phyloP scores from a whole-genome alignment of 768 basidiomycete species.

The Tylopilus balloui region DNA sequence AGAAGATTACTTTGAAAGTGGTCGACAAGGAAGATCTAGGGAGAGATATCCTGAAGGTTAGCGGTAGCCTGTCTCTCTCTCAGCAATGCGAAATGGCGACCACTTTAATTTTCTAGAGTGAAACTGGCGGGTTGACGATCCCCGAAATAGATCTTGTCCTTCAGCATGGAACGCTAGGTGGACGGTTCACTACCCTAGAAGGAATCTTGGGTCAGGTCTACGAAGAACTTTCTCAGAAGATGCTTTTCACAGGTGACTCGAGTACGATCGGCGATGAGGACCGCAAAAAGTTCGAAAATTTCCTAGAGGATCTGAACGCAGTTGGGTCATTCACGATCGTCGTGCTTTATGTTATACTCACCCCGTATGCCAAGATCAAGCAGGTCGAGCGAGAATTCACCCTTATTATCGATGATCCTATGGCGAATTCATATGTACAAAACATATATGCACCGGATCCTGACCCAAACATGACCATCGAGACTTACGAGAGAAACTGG shows the following conservation, averaged over 20 bases:
- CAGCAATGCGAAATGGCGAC: neutral
- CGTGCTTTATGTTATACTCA: neutral
- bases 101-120: constrained; percentile 55
- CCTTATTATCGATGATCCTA: constrained; percentile 89
- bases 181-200: constrained; percentile 95
- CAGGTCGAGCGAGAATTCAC: constrained; percentile 79
- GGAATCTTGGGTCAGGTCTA: constrained; percentile 92
- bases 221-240: constrained; percentile 89
- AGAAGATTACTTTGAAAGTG: constrained; percentile 82
- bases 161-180: constrained; percentile 90
- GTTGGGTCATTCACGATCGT: constrained; percentile 37
- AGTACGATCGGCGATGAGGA: constrained; percentile 37
- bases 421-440: constrained; percentile 94
- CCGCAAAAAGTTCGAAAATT: constrained; percentile 61
- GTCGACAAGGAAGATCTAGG: constrained; percentile 90
- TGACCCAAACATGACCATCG: constrained; percentile 88
- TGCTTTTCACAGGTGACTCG: constrained; percentile 73
- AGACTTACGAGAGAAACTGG: constrained; percentile 77
- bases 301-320: constrained; percentile 72
- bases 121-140: constrained; percentile 83
- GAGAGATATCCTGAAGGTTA: constrained; percentile 90
- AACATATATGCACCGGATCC: constrained; percentile 97
- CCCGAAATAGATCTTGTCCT: constrained; percentile 94
- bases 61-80: constrained; percentile 9
- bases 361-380: constrained; percentile 53